These are phyloP conservation scores for Trichoderma gamsii DNA, from an alignment of 495 filamentous ascomycete genomes.

Conservation along the genomic window DNA sequence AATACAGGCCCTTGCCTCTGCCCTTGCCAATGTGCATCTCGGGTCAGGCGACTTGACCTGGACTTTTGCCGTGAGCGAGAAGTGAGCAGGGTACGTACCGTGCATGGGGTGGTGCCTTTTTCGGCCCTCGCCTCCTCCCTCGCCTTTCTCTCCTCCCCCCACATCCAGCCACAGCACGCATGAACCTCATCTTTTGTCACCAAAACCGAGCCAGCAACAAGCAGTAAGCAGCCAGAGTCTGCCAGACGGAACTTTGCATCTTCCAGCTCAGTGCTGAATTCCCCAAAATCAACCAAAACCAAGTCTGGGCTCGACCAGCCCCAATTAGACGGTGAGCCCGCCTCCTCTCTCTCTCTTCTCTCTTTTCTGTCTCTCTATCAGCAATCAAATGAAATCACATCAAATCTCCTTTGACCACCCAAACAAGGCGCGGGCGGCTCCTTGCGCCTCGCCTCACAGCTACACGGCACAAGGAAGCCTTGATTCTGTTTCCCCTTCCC, in stretches of 20 bases:
- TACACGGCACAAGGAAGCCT: not conserved
- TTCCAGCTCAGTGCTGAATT: not conserved
- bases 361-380: not conserved
- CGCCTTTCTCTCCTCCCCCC: not conserved
- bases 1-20: not conserved
- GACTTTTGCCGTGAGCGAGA: not conserved
- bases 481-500: slow-evolving; percentile 12
- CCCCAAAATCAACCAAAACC: not conserved
- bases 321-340: not conserved
- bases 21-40: not conserved
- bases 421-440: not conserved
- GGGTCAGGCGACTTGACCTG: slow-evolving; percentile 2
- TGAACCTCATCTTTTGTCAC: not conserved
- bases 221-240: not conserved
- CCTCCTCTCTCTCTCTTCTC: not conserved
- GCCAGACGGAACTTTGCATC: not conserved
- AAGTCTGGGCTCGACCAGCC: not conserved
- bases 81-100: slow-evolving; percentile 11
- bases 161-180: not conserved
- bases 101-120: not conserved
- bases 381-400: not conserved
- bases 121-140: slow-evolving; percentile 16
- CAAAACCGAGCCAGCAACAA: not conserved
- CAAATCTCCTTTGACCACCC: not conserved
- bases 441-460: not conserved